These are phyloP conservation scores for Akanthomyces uredinophilus DNA, from an alignment of 2,329 filamentous ascomycete species.

Conservation along the genomic window DNA sequence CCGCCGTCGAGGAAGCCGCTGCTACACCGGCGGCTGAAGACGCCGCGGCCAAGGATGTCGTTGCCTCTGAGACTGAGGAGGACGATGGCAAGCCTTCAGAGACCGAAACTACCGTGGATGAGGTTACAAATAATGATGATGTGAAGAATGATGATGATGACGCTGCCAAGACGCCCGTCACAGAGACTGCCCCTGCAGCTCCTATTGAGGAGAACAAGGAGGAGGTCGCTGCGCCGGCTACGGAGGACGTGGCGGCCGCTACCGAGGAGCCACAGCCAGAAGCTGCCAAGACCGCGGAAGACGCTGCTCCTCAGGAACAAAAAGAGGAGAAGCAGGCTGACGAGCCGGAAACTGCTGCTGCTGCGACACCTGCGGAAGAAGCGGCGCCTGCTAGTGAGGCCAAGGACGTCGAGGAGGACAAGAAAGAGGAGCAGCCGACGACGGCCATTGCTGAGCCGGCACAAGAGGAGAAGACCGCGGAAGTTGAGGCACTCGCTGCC, in stretches of 20 bases:
- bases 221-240: not conserved
- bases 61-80: constrained; percentile 8
- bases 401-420: not conserved
- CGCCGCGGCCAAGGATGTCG: not conserved
- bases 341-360: not conserved
- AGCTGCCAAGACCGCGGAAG: not conserved
- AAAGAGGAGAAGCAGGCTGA: not conserved
- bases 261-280: not conserved
- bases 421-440: not conserved
- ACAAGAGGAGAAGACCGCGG: not conserved
- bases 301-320: not conserved
- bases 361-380: not conserved
- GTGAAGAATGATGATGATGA: constrained; percentile 2
- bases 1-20: constrained; percentile 6
- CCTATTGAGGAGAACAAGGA: not conserved
- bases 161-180: not conserved
- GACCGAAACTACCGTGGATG: not conserved
- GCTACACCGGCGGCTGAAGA: not conserved
- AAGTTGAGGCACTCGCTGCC: constrained; percentile 3
- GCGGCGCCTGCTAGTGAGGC: not conserved
- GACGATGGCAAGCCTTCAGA: not conserved
- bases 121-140: constrained; percentile 8
- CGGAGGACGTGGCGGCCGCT: not conserved
- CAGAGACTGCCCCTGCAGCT: not conserved
- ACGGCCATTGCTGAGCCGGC: not conserved